phyloP scores from a whole-genome alignment of 2,329 filamentous ascomycete species.

The Colletotrichum australisinense region DNA sequence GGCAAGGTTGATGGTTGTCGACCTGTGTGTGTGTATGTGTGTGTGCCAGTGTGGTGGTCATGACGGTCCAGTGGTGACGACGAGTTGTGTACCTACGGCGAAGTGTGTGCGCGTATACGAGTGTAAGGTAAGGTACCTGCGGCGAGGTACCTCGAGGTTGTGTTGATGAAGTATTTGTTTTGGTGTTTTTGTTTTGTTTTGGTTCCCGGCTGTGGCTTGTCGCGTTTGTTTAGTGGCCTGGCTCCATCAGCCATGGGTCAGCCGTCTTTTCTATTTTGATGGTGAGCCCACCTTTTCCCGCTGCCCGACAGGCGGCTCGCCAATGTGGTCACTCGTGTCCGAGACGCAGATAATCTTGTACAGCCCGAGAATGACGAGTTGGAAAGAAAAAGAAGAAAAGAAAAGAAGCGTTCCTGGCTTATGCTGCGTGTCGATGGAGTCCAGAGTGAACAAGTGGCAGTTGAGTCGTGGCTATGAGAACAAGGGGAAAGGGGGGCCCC shows the following conservation, averaged over 20 bases:
- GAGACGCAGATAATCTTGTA: constrained; percentile 1
- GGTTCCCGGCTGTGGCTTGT: constrained; percentile 33
- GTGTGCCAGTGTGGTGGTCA: constrained; percentile 1
- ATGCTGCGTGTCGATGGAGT: constrained; percentile 20
- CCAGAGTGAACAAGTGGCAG: constrained; percentile 31
- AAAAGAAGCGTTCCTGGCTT: neutral
- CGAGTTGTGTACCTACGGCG: neutral
- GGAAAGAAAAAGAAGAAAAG: constrained; percentile 8
- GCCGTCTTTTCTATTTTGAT: constrained; percentile 28
- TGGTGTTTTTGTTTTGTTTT: constrained; percentile 34
- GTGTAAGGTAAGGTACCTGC: neutral
- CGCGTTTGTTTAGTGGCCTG: constrained; percentile 35
- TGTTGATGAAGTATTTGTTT: constrained; percentile 20
- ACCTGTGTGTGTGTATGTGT: neutral
- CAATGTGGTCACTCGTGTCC: constrained; percentile 1
- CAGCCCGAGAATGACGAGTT: constrained; percentile 3
- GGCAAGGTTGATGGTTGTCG: constrained; percentile 19
- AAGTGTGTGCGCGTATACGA: neutral
- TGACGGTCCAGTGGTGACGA: constrained; percentile 13
- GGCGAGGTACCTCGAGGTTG: neutral
- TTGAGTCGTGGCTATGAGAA: constrained; percentile 26
- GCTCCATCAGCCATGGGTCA: constrained; percentile 28
- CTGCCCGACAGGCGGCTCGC: constrained; percentile 14
- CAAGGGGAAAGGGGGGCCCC: neutral
- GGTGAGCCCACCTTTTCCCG: constrained; percentile 25